These are phyloP conservation scores for Boletus insuetus DNA, from an alignment of 768 basidiomycete genomes.

Conservation along the genomic window DNA sequence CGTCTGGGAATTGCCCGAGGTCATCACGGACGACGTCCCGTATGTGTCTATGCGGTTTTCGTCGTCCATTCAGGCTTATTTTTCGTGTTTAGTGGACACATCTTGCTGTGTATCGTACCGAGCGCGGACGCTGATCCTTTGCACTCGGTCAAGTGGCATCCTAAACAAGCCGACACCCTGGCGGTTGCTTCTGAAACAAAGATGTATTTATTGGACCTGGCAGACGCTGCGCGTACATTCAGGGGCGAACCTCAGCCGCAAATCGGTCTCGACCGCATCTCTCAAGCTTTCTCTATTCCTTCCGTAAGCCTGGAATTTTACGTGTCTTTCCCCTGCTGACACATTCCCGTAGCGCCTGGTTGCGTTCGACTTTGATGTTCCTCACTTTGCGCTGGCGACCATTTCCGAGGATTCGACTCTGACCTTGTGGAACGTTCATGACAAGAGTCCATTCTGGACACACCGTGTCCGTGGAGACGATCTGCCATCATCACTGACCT, in stretches of 20 bases:
- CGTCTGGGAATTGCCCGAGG: constrained; percentile 81
- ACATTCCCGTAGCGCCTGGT: constrained; percentile 60
- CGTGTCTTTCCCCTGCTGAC: background rate
- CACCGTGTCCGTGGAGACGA: constrained; percentile 80
- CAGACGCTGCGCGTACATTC: constrained; percentile 55
- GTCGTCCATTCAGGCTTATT: background rate
- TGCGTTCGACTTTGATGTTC: constrained; percentile 82
- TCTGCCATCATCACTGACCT: constrained; percentile 76
- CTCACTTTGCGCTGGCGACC: constrained; percentile 73
- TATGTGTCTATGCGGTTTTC: constrained; percentile 38
- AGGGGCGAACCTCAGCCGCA: constrained; percentile 67
- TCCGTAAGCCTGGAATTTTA: constrained; percentile 47
- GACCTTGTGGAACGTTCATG: constrained; percentile 79
- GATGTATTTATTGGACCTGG: constrained; percentile 73
- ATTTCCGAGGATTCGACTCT: constrained; percentile 81
- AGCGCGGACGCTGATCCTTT: constrained; percentile 54
- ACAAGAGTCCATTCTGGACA: constrained; percentile 71
- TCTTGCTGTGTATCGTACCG: constrained; percentile 71
- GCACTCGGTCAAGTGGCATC: constrained; percentile 87
- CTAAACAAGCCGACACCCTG: constrained; percentile 73
- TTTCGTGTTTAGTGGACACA: constrained; percentile 48
- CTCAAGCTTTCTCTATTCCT: constrained; percentile 63
- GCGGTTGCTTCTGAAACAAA: constrained; percentile 80
- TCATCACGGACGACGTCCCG: constrained; percentile 86
- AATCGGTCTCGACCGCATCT: constrained; percentile 65